Evolutionary conservation across 768 basidiomycete genomes (phyloP).

Genomic region (Mrakia blollopis): DNA sequence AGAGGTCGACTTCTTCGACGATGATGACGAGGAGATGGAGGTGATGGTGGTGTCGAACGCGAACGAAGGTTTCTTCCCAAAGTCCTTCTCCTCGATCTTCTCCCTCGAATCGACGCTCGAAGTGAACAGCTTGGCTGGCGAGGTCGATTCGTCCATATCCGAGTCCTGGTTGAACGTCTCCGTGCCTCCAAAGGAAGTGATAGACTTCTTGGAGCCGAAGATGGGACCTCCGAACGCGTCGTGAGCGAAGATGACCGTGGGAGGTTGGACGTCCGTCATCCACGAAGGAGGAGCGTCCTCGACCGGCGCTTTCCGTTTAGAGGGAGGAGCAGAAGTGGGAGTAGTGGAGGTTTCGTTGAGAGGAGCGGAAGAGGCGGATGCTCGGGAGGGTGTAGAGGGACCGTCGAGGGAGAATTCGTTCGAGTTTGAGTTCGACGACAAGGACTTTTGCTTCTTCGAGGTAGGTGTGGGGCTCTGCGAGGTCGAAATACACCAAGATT

Average conservation of each 20-base stretch:
- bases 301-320: background rate
- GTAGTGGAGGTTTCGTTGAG: background rate
- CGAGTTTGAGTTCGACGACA: background rate
- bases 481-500: background rate
- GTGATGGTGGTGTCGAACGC: background rate
- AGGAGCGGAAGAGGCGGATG: background rate
- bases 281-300: constrained; percentile 12
- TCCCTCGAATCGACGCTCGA: background rate
- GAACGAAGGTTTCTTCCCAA: background rate
- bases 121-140: constrained; percentile 20
- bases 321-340: background rate
- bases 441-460: constrained; percentile 16
- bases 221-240: constrained; percentile 10
- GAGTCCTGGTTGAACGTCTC: background rate
- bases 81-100: background rate
- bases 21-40: background rate
- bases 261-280: constrained; percentile 13
- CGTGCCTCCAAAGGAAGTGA: too few species aligned
- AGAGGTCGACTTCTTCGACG: background rate
- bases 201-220: background rate
- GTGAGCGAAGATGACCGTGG: constrained; percentile 7
- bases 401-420: background rate
- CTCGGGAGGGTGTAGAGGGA: background rate
- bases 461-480: constrained; percentile 7
- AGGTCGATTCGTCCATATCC: background rate